A percentile compares a stretch with the other conserved stretches of the same genome.
Conservation (phyloP, 2,329 filamentous ascomycete genomes). For the Polychaeton citri region DNA sequence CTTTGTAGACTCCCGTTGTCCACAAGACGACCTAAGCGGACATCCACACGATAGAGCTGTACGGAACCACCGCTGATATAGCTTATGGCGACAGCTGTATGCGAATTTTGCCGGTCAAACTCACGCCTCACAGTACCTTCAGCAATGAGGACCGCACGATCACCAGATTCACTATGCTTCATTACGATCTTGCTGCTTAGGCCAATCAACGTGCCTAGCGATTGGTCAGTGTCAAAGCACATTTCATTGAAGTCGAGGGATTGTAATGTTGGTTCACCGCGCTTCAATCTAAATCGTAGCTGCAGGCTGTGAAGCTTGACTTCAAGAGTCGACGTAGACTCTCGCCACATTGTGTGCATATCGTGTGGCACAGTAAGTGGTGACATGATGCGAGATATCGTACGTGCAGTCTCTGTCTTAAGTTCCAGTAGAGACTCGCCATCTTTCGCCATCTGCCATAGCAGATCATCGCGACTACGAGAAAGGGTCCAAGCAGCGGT, state of each 20-base stretch:
- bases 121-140: slow-evolving; percentile 8
- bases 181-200: slow-evolving; percentile 46
- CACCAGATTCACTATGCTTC: slow-evolving; percentile 14
- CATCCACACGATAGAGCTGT: slow-evolving; percentile 40
- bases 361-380: background rate
- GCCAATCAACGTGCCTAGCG: slow-evolving; percentile 47
- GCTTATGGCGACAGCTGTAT: slow-evolving; percentile 23
- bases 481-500: slow-evolving; percentile 6
- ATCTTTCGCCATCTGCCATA: slow-evolving; percentile 22
- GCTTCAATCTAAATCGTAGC: slow-evolving; percentile 10
- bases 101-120: slow-evolving; percentile 29
- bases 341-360: background rate
- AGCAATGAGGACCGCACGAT: slow-evolving; percentile 41
- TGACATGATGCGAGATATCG: slow-evolving; percentile 36
- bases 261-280: slow-evolving; percentile 2
- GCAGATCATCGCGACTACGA: slow-evolving; percentile 28
- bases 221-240: slow-evolving; percentile 38
- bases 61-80: slow-evolving; percentile 35
- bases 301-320: slow-evolving; percentile 11
- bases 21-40: slow-evolving; percentile 42
- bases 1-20: slow-evolving; percentile 36
- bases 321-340: background rate
- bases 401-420: slow-evolving; percentile 27
- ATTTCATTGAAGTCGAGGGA: slow-evolving; percentile 11
- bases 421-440: slow-evolving; percentile 4